phyloP scores from a whole-genome alignment of 2,329 filamentous ascomycete species.

The Fonsecaea erecta region DNA sequence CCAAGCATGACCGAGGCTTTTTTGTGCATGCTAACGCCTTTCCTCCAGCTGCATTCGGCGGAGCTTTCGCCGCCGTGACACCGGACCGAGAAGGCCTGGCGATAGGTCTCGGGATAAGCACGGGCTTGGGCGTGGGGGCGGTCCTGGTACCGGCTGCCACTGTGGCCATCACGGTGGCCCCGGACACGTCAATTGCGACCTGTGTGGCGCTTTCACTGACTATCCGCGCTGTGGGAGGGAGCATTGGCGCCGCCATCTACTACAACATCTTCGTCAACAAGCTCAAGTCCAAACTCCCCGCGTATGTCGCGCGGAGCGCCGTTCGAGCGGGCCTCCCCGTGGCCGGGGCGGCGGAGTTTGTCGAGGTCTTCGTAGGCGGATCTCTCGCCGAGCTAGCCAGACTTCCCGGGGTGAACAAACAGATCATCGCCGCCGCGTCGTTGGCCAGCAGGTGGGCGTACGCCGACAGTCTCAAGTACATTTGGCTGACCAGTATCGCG shows the following conservation, averaged over 20 bases:
- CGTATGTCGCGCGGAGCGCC: constrained; percentile 42
- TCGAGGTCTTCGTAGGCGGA: constrained; percentile 19
- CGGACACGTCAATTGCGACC: constrained; percentile 63
- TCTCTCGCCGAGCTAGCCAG: constrained; percentile 21
- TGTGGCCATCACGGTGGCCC: constrained; percentile 40
- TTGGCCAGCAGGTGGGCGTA: constrained; percentile 18
- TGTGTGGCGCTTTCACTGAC: constrained; percentile 60
- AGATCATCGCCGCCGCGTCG: constrained; percentile 9
- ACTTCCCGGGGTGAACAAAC: constrained; percentile 16
- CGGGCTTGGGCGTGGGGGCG: constrained; percentile 68
- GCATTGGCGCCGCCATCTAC: constrained; percentile 64
- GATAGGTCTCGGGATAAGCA: constrained; percentile 63
- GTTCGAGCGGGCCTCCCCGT: constrained; percentile 28
- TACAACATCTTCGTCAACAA: constrained; percentile 58
- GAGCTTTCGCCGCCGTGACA: constrained; percentile 57
- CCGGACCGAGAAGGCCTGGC: constrained; percentile 58
- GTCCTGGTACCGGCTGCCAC: constrained; percentile 47
- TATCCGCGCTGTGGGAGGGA: constrained; percentile 69
- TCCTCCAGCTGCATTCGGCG: constrained; percentile 39
- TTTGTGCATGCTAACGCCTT: background rate
- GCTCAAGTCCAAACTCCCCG: constrained; percentile 50
- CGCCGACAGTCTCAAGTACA: constrained; percentile 10
- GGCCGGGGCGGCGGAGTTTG: constrained; percentile 10
- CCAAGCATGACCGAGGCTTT: too few species aligned
- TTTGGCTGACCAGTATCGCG: constrained; percentile 17